phyloP scores from a whole-genome alignment of 192 early-diverging fungal species.

The Gamsiella multidivaricata region DNA sequence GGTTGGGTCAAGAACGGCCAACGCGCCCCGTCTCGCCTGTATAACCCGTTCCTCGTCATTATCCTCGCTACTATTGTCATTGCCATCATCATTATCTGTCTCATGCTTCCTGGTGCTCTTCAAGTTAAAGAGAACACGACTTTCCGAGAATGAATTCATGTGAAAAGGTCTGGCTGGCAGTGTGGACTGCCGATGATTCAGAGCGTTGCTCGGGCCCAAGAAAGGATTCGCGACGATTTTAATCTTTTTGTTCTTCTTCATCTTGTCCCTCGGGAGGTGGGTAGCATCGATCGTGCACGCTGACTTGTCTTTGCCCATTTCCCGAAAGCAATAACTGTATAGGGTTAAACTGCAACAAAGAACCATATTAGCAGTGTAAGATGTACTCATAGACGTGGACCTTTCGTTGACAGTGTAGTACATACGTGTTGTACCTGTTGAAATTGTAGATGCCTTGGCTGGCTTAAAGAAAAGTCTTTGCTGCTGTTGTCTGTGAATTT shows the following conservation, averaged over 20 bases:
- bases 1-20: constrained; percentile 26
- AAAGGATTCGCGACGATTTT: constrained; percentile 1
- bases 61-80: neutral
- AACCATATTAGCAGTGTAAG: too few species aligned
- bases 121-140: neutral
- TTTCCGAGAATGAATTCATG: constrained; percentile 11
- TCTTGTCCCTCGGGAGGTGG: neutral
- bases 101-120: too few species aligned
- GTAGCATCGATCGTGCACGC: neutral
- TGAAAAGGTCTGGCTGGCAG: neutral
- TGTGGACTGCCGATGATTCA: neutral
- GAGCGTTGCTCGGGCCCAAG: neutral
- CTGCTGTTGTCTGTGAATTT: too few species aligned
- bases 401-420: too few species aligned
- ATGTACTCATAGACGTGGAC: too few species aligned
- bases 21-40: constrained; percentile 23
- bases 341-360: too few species aligned
- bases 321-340: neutral
- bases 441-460: too few species aligned
- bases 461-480: too few species aligned
- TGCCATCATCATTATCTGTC: neutral
- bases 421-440: too few species aligned
- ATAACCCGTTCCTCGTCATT: constrained; percentile 22
- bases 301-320: neutral
- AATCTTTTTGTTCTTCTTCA: neutral